A percentile compares a stretch with the other conserved stretches of the same genome.
These are phyloP conservation scores for Umbelopsis isabellina DNA, from an alignment of 192 early-diverging fungal genomes.

Conservation along the genomic window DNA sequence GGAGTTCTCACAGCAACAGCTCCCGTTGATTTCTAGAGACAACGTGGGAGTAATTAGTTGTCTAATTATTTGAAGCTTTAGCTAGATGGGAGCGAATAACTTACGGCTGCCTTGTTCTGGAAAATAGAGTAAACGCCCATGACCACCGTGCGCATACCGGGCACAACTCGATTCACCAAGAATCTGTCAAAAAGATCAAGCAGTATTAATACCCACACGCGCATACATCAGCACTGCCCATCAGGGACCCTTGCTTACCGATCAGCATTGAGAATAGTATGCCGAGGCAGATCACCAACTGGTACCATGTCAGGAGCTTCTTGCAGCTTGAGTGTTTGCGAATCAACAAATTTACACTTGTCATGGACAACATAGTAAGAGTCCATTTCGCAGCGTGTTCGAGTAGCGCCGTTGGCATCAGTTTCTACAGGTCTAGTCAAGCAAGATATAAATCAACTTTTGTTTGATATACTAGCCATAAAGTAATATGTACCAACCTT, in stretches of 20 bases:
- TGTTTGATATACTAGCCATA: constrained; percentile 17
- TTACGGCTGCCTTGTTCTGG: constrained; percentile 66
- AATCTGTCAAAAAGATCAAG: constrained; percentile 45
- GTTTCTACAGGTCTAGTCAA: constrained; percentile 23
- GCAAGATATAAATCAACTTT: background rate
- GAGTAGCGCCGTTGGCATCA: constrained; percentile 25
- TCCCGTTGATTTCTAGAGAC: constrained; percentile 63
- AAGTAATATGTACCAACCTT: constrained; percentile 48
- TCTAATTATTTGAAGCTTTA: background rate
- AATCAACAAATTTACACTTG: constrained; percentile 95
- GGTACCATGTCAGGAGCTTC: constrained; percentile 97
- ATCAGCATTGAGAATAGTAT: constrained; percentile 90
- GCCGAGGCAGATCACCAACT: constrained; percentile 96
- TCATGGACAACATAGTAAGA: constrained; percentile 95
- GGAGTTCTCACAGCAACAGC: constrained; percentile 92
- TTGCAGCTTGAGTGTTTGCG: constrained; percentile 96
- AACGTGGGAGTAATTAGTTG: background rate
- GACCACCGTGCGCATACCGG: constrained; percentile 89
- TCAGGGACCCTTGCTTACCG: constrained; percentile 43
- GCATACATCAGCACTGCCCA: background rate
- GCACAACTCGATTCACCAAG: constrained; percentile 88
- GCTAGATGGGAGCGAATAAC: background rate
- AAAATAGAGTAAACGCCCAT: constrained; percentile 96
- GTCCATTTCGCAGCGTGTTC: constrained; percentile 65
- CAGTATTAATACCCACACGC: background rate